Base-by-base conservation (phyloP, 225 moss, liverwort and hornwort genomes). In the Neckera pumila region DNA sequence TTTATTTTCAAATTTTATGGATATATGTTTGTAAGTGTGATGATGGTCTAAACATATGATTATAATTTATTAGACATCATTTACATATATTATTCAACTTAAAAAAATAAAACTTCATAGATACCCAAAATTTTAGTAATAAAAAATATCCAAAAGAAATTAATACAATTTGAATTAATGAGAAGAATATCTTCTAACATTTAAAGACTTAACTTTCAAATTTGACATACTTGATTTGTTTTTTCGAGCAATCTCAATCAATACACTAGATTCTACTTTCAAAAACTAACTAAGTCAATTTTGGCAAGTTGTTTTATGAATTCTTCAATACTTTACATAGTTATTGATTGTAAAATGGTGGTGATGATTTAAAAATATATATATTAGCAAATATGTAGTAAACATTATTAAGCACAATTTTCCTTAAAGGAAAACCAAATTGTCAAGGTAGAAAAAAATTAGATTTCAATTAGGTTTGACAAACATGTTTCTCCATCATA, bases 211-310 rank as follows among this genome's bases (percentile, higher is more conserved):
- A 9, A 3, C 5, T 43, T 27, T 43, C 14, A 27, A 43, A 42
- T 5, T 43, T 43, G 27, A 71, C 15, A 14, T 9, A 25, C 27
- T 71, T 27, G 27, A 16, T 27, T 71, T 26, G 5, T 16, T 16
- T 3, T 15, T 42, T 26, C 8, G 7, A 0, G 14, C 5, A 14
- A 70, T 25, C 26, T 23, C 4, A 1, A 70, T 70, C 0, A 1
- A 40, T 27, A 43, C 7, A 71, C 16, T 27, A 26, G 14, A 42
- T 42, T 72, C 5, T 1, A 72, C 5, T 9, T 16, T 27, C 6
- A 15, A 43, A 40, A 43, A 25, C 26, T 15, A 71, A 27, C 27
- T 16, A 15, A 42, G 12, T 5, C 2, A 67, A 26, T 43, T 27
- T 42, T 16, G 0, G 1, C 10, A 9, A 27, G 2, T 28, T 28